Evolutionary conservation across 176 grass and related monocot genomes (phyloP).

Genomic region (Pontederia paniculata): DNA sequence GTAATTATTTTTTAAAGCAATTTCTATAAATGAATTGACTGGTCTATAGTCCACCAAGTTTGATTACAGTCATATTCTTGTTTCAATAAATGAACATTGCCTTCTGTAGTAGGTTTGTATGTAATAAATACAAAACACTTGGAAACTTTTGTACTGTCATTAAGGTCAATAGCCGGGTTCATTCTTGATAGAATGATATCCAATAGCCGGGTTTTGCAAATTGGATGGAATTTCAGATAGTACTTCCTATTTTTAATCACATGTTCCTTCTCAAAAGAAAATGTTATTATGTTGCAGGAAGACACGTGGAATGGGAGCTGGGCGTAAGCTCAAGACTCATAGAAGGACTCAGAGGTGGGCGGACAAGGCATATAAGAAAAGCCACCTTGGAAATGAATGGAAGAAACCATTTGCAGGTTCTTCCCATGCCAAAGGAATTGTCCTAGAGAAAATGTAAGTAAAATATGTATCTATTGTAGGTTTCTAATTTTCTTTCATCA

Average conservation of each 20-base stretch:
- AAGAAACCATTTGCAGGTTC: not conserved
- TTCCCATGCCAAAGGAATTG: not conserved
- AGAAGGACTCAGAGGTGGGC: not conserved
- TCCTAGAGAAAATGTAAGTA: not conserved
- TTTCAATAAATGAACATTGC: too few relatives aligned
- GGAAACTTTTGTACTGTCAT: not conserved
- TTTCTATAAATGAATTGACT: too few relatives aligned
- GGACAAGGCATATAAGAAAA: conserved; percentile 4
- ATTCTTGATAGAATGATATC: too few relatives aligned
- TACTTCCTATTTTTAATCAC: too few relatives aligned
- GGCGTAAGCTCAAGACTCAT: not conserved
- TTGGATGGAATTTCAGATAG: too few relatives aligned
- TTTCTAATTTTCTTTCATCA: too few relatives aligned
- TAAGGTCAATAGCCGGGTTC: not conserved
- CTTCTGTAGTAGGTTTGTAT: not conserved
- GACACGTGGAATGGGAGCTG: not conserved
- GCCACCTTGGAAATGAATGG: conserved; percentile 6
- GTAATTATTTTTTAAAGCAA: too few relatives aligned
- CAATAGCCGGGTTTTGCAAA: too few relatives aligned
- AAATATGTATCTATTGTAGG: too few relatives aligned
- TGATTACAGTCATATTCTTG: too few relatives aligned
- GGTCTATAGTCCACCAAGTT: too few relatives aligned
- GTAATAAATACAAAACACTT: not conserved
- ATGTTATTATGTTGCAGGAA: not conserved
- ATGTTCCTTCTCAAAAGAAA: too few relatives aligned